Conservation (phyloP, 305 asterid genomes). For the Solanum aculeatissimum region DNA sequence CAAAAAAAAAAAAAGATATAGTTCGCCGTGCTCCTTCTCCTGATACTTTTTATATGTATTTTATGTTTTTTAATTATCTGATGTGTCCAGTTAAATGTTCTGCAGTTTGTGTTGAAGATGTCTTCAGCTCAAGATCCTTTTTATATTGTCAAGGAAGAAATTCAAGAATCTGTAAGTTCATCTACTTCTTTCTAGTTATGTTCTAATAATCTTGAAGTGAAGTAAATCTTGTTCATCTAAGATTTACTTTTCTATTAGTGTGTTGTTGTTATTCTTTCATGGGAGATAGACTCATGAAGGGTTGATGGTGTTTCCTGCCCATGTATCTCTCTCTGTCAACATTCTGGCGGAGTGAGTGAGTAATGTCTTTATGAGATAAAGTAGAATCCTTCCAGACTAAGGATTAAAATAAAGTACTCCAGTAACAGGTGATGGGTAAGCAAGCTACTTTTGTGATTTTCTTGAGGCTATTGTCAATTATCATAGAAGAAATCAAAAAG, state of each 20-base stretch:
- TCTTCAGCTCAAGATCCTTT: constrained; percentile 77
- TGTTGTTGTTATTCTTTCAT: background rate
- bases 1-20: too few species aligned
- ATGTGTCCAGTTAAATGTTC: background rate
- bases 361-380: background rate
- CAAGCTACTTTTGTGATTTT: background rate
- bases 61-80: background rate
- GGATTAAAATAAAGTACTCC: background rate
- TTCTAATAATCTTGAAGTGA: background rate
- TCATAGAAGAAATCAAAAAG: background rate
- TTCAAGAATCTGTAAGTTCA: constrained; percentile 79
- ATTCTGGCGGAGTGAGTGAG: background rate
- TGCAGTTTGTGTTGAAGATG: background rate
- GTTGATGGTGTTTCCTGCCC: background rate
- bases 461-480: background rate
- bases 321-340: background rate
- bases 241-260: background rate
- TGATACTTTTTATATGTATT: background rate
- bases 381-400: background rate
- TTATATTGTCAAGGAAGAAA: constrained; percentile 90
- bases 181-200: background rate
- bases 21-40: background rate
- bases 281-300: background rate
- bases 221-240: background rate
- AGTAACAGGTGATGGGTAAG: background rate